Conservation (phyloP, 2,329 filamentous ascomycete genomes). For the Aaosphaeria arxii region DNA sequence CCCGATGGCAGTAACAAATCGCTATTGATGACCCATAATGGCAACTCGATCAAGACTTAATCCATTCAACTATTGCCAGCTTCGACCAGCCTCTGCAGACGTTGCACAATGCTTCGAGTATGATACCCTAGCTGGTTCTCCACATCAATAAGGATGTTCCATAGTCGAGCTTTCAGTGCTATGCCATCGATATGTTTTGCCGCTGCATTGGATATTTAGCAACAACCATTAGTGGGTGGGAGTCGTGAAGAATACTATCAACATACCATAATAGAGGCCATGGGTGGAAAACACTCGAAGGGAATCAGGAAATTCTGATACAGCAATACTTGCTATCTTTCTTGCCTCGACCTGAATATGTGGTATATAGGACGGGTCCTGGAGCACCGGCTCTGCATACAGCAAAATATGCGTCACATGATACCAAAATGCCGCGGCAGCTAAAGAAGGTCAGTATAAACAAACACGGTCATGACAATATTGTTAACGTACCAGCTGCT, state of each 20-base stretch:
- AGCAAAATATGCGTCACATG: slow-evolving; percentile 30
- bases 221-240: too few relatives aligned
- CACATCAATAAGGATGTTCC: slow-evolving; percentile 29
- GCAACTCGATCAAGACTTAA: not conserved
- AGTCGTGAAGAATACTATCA: not conserved
- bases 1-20: too few relatives aligned
- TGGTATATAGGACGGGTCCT: slow-evolving; percentile 20
- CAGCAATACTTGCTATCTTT: slow-evolving; percentile 25
- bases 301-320: slow-evolving; percentile 31
- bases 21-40: too few relatives aligned
- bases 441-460: slow-evolving; percentile 5
- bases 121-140: slow-evolving; percentile 31
- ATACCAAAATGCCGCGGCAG: slow-evolving; percentile 31
- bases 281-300: slow-evolving; percentile 30
- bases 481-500: slow-evolving; percentile 13
- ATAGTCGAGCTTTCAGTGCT: slow-evolving; percentile 30
- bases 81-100: slow-evolving; percentile 25
- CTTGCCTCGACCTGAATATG: slow-evolving; percentile 30
- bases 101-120: slow-evolving; percentile 21
- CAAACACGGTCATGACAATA: not conserved
- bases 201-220: slow-evolving; percentile 9
- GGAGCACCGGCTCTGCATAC: slow-evolving; percentile 27
- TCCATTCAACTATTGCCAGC: not conserved
- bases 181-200: slow-evolving; percentile 33
- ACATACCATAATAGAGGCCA: slow-evolving; percentile 30